Base-by-base conservation (phyloP, 140 eudicot genomes). In the Artemisia princeps region DNA sequence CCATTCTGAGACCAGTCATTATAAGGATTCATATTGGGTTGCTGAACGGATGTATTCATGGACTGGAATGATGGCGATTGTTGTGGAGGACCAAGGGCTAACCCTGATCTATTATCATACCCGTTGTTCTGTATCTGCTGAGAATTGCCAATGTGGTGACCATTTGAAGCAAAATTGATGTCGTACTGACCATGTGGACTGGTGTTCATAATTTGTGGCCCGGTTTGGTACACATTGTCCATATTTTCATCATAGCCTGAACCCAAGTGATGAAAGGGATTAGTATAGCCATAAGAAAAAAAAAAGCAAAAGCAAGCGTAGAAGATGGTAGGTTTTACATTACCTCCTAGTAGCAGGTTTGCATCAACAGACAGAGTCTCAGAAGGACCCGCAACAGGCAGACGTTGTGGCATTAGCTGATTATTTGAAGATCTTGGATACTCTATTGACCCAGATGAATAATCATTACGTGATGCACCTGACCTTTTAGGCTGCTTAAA, bases 41-140 rank as follows among this genome's bases (percentile, higher is more conserved):
- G 92, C 20, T 67, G 86, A 68, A 69, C 61, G 1, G 91, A 48
- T n/a, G 88, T 14, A 44, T 67, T 62, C 6, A 74, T 37, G 4
- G 80, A 10, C 63, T 78, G 89, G 79, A 81, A 89, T n/a, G 89
- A 63, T 24, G 83, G 56, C 11, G 88, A 77, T 55, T 87, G 50
- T 54, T 85, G 91, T n/a, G 91, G 79, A 19, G 86, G 94, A 15
- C 82, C 87, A 3, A 86, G 86, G 22, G 86, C 89, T 40, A 84
- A 76, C 26, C 80, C 82, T 4, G 76, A 79, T 65, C 67, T 62
- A 59, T 72, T 72, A 26, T 82, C 78, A 12, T 80, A 79, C 40
- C 72, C 69, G 8, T 70, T 58, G 51, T 16, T 72, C 22, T 79
- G 86, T 28, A 77, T 59, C 70, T 80, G 88, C 57, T 75, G 80